These are phyloP conservation scores for Chaetoceros muelleri DNA, from an alignment of 108 stramenopile species.

Conservation along the genomic window DNA sequence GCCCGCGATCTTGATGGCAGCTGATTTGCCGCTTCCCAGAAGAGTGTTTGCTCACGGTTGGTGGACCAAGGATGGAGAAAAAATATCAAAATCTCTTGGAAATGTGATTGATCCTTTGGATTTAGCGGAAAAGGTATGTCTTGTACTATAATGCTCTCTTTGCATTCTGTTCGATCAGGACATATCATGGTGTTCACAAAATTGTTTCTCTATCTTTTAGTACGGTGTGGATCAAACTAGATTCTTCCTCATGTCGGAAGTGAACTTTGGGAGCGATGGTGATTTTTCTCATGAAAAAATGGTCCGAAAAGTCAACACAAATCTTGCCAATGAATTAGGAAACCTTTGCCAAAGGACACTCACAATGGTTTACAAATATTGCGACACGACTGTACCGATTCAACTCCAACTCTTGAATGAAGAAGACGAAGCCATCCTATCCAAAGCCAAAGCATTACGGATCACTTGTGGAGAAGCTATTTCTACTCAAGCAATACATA, in stretches of 20 bases:
- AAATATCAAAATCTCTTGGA: constrained; percentile 90
- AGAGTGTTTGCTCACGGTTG: constrained; percentile 95
- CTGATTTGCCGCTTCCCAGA: constrained; percentile 84
- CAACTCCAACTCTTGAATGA: constrained; percentile 30
- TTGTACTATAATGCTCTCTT: not conserved
- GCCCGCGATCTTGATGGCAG: constrained; percentile 96
- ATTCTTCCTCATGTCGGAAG: constrained; percentile 88
- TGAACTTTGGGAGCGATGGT: constrained; percentile 84
- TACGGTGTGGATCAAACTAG: constrained; percentile 91
- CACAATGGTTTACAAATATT: constrained; percentile 86
- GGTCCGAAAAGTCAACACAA: constrained; percentile 74
- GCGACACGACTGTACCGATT: constrained; percentile 52
- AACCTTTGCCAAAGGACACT: constrained; percentile 87
- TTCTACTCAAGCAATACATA: constrained; percentile 66
- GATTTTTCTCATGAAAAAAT: constrained; percentile 86
- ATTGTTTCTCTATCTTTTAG: not conserved
- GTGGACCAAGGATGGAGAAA: constrained; percentile 96
- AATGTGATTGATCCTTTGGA: constrained; percentile 93
- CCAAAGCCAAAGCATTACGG: constrained; percentile 36
- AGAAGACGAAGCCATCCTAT: constrained; percentile 62
- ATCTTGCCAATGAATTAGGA: constrained; percentile 88
- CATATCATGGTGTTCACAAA: not conserved
- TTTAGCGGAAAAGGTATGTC: constrained; percentile 55
- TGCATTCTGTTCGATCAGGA: not conserved
- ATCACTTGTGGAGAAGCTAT: constrained; percentile 36